Percentiles rank a stretch among this genome's conserved stretches.
phyloP scores from a whole-genome alignment of 2,329 filamentous ascomycete species.

The Colletotrichum truncatum region DNA sequence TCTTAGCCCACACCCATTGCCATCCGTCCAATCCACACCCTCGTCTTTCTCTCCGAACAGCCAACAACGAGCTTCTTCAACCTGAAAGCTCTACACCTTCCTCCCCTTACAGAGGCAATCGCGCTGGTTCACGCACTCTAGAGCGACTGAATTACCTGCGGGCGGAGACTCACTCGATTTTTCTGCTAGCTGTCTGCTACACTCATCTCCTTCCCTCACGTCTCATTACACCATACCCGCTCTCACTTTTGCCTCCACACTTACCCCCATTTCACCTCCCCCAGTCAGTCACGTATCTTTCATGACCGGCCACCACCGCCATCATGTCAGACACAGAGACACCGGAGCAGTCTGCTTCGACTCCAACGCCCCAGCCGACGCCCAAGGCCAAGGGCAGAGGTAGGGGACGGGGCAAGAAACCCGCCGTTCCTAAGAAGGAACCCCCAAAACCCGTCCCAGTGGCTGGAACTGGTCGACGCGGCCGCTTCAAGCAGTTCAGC shows the following conservation, averaged over 20 bases:
- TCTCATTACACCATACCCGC: conserved; percentile 31
- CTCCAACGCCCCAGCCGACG: conserved; percentile 30
- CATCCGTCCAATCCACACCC: conserved; percentile 20
- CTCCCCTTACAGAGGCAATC: neutral
- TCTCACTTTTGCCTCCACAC: conserved; percentile 29
- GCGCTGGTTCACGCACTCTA: neutral
- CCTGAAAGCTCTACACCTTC: conserved; percentile 12
- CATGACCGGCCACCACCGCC: conserved; percentile 35
- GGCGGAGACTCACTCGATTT: conserved; percentile 3
- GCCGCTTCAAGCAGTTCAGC: conserved; percentile 65
- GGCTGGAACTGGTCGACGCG: conserved; percentile 51
- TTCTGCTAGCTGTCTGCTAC: neutral
- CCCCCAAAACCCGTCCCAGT: conserved; percentile 45
- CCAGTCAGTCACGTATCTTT: conserved; percentile 27
- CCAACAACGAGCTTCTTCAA: conserved; percentile 30
- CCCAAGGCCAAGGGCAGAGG: conserved; percentile 35
- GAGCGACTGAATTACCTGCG: neutral
- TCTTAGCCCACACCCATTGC: conserved; percentile 28
- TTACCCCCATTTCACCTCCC: conserved; percentile 14
- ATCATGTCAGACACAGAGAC: conserved; percentile 38
- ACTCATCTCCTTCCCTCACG: conserved; percentile 20
- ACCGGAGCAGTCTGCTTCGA: conserved; percentile 31
- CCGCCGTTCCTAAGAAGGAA: conserved; percentile 30
- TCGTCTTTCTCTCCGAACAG: conserved; percentile 33
- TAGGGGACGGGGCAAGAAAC: conserved; percentile 31